Evolutionary conservation across 2,329 filamentous ascomycete genomes (phyloP).

Genomic region (Monosporascus cannonballus): DNA sequence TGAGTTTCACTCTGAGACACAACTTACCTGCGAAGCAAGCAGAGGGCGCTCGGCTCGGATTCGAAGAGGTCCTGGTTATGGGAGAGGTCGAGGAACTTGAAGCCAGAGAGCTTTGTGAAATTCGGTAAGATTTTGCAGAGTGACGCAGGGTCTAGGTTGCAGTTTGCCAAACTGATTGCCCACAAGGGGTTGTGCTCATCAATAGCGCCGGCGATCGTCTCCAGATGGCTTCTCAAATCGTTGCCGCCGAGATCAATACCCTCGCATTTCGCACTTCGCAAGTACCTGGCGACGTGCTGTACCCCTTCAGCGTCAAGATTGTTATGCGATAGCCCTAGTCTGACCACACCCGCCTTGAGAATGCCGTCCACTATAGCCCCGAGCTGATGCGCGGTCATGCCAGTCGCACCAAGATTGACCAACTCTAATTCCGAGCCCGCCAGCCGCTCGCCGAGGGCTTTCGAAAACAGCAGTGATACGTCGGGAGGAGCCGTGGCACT

Average conservation of each 20-base stretch:
- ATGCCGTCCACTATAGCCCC: conserved; percentile 74
- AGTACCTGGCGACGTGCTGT: conserved; percentile 68
- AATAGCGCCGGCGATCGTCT: conserved; percentile 46
- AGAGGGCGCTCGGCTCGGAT: conserved; percentile 64
- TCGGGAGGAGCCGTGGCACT: conserved; percentile 36
- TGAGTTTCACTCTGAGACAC: not conserved
- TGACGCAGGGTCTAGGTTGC: conserved; percentile 67
- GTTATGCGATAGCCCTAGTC: conserved; percentile 81
- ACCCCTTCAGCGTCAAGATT: conserved; percentile 68
- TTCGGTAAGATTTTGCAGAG: conserved; percentile 71
- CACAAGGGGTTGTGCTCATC: conserved; percentile 55
- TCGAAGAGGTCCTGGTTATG: conserved; percentile 81
- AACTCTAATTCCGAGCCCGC: conserved; percentile 74
- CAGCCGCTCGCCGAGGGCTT: conserved; percentile 69
- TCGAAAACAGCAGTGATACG: conserved; percentile 62
- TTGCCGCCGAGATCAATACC: conserved; percentile 89
- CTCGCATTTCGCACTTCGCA: conserved; percentile 72
- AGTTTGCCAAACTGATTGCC: conserved; percentile 81
- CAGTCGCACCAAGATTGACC: conserved; percentile 75
- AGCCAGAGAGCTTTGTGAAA: conserved; percentile 61
- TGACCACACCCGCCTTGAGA: conserved; percentile 68
- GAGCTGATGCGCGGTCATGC: conserved; percentile 64
- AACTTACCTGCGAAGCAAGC: conserved; percentile 64
- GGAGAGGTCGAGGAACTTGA: conserved; percentile 87
- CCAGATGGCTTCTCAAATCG: conserved; percentile 53